Conservation (phyloP, 2,329 filamentous ascomycete species). For the Hymenoscyphus salicellus region DNA sequence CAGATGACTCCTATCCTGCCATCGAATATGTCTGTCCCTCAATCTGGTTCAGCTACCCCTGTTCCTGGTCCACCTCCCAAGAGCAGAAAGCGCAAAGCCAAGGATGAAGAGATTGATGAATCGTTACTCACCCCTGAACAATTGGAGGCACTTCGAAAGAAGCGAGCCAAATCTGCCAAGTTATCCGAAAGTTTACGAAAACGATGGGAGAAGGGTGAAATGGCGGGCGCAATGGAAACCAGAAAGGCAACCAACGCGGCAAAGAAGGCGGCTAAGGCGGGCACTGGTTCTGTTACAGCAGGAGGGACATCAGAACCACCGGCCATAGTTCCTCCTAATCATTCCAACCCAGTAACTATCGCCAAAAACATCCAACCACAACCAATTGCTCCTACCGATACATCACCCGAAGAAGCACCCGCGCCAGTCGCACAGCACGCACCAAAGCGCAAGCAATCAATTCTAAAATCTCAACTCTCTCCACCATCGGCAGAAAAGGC, state of each 20-base stretch:
- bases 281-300: neutral
- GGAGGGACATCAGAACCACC: neutral
- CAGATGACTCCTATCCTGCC: constrained; percentile 6
- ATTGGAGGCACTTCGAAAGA: constrained; percentile 15
- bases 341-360: neutral
- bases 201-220: constrained; percentile 59
- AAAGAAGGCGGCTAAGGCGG: constrained; percentile 46
- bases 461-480: neutral
- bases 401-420: neutral
- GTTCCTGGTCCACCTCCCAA: constrained; percentile 5
- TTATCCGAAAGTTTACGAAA: constrained; percentile 16
- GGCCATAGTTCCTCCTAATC: neutral
- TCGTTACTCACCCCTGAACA: constrained; percentile 8
- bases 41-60: neutral
- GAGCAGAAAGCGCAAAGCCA: constrained; percentile 14
- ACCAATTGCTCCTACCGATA: neutral
- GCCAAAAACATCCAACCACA: neutral
- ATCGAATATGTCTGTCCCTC: neutral
- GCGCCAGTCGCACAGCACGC: neutral
- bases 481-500: neutral
- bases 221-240: constrained; percentile 59
- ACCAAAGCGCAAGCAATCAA: constrained; percentile 8
- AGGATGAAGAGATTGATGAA: constrained; percentile 15
- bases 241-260: constrained; percentile 58
- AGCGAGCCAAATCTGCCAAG: constrained; percentile 15